A percentile compares a stretch with the other conserved stretches of the same genome.
These are phyloP conservation scores for Leptosphaerulina australis DNA, from an alignment of 2,329 filamentous ascomycete genomes.

Conservation along the genomic window DNA sequence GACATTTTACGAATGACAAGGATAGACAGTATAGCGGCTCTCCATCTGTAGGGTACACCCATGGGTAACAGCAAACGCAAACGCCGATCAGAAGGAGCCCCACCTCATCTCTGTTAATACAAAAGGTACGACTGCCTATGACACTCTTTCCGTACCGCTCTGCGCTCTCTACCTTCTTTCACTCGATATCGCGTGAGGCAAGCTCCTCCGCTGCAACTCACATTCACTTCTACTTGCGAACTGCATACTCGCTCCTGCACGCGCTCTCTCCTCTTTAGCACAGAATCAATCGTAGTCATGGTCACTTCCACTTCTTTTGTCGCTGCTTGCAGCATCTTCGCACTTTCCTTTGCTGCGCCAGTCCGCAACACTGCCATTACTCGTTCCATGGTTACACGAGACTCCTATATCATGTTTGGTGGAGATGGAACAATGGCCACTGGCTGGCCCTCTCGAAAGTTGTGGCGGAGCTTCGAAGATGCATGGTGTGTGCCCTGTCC, in stretches of 20 bases:
- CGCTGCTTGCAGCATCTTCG: slow-evolving; percentile 39
- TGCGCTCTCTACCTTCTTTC: slow-evolving; percentile 7
- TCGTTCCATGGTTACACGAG: slow-evolving; percentile 26
- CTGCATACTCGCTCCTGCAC: not conserved
- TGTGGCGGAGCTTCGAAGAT: slow-evolving; percentile 47
- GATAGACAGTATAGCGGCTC: not conserved
- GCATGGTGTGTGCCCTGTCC: slow-evolving; percentile 32
- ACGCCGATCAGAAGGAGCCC: slow-evolving; percentile 1
- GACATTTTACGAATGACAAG: slow-evolving; percentile 7
- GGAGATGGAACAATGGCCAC: slow-evolving; percentile 45
- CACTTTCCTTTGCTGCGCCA: slow-evolving; percentile 33
- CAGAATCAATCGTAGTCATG: slow-evolving; percentile 19
- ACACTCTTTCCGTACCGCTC: slow-evolving; percentile 5
- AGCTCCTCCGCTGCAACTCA: slow-evolving; percentile 12
- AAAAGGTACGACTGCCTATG: slow-evolving; percentile 9
- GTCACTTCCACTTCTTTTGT: slow-evolving; percentile 25
- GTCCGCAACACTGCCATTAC: slow-evolving; percentile 15
- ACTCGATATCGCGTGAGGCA: slow-evolving; percentile 8
- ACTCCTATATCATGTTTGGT: slow-evolving; percentile 34
- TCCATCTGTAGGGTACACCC: slow-evolving; percentile 9
- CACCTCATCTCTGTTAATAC: slow-evolving; percentile 2
- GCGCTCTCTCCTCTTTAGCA: not conserved
- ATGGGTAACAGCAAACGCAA: slow-evolving; percentile 7
- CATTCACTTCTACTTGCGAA: slow-evolving; percentile 3
- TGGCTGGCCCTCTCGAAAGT: slow-evolving; percentile 47